Evolutionary conservation across 2,329 filamentous ascomycete genomes (phyloP).

Genomic region (Dactylellina parvicollis): DNA sequence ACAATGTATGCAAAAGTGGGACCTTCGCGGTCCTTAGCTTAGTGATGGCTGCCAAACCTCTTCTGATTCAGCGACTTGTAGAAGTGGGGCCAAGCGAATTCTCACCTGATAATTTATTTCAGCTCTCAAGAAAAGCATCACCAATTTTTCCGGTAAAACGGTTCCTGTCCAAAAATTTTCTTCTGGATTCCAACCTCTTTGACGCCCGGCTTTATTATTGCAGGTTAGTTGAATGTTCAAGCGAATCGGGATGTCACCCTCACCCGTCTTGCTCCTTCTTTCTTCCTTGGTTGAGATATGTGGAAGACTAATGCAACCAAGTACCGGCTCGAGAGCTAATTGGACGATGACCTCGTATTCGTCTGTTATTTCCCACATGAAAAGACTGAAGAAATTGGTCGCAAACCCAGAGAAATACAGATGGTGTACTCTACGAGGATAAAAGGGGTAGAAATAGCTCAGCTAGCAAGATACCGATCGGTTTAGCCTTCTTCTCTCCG

Average conservation of each 20-base stretch:
- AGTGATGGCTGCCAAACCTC: slow-evolving; percentile 25
- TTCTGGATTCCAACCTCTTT: slow-evolving; percentile 40
- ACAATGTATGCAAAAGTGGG: slow-evolving; percentile 10
- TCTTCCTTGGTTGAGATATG: slow-evolving; percentile 45
- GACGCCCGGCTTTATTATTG: slow-evolving; percentile 53
- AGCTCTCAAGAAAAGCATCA: slow-evolving; percentile 26
- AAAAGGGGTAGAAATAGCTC: slow-evolving; percentile 45
- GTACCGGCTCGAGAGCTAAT: slow-evolving; percentile 50
- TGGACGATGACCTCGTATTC: slow-evolving; percentile 53
- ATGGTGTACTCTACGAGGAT: slow-evolving; percentile 17
- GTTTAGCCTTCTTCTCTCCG: slow-evolving; percentile 49
- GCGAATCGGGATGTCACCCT: slow-evolving; percentile 55
- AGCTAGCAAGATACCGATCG: slow-evolving; percentile 6
- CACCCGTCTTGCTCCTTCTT: slow-evolving; percentile 50
- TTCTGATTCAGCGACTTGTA: slow-evolving; percentile 6
- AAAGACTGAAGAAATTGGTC: slow-evolving; percentile 34
- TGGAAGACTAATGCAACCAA: slow-evolving; percentile 48
- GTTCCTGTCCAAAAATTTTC: slow-evolving; percentile 40
- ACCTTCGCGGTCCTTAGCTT: slow-evolving; percentile 8
- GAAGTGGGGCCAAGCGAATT: slow-evolving; percentile 31
- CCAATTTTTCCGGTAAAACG: slow-evolving; percentile 47
- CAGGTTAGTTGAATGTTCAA: slow-evolving; percentile 44
- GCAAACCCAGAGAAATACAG: slow-evolving; percentile 25
- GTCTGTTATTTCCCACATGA: slow-evolving; percentile 52
- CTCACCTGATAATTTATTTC: slow-evolving; percentile 51